Base-by-base conservation (phyloP, 139 green algal species). In the Micractinium sp. region DNA sequence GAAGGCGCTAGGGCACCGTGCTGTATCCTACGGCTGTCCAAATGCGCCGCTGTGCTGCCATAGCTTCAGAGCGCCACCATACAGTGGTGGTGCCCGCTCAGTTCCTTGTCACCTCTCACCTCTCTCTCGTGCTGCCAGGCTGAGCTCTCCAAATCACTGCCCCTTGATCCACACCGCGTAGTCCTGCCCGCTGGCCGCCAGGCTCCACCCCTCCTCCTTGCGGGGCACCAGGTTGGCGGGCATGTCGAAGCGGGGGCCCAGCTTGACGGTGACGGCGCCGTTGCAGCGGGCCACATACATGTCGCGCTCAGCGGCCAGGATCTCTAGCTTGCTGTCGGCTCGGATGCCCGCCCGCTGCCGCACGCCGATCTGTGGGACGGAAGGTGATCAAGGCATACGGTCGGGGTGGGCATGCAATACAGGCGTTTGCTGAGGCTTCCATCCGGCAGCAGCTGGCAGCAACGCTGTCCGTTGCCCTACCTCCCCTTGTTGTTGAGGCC, bases 201-300 rank as follows among this genome's bases (percentile, higher is more conserved):
- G 61, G 31, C 81, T 86, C 93, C 93, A 96, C 67, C 90, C 93
- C 9, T 95, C 77, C 25, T 67, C 47, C 82, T 89, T 61, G 18
- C 74, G 75, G 1, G 93, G 93, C 19, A 89, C 74, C 74, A 93
- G 39, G 77, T 88, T 31, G 27, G 35, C 67, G 12, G 74, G 74
- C 78, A 87, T 87, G 67, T 87, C 83, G 7, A 53, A 91, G 25
- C 91, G 90, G 13, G 94, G 93, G 5, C 94, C 94, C 56, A 96
- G 77, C 92, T 96, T 96, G 18, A 95, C n/a, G 0, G 85, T 88
- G 22, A 94, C 71, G 82, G 87, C 88, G 86, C 90, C 84, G 41
- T 92, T 89, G 38, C 95, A 87, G 20, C 82, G 87, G 7, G 95
- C 94, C 3, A 98, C 91, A 47, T 98, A 98, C 87, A 96, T 91